These are phyloP conservation scores for Proliferodiscus dingleyae DNA, from an alignment of 2,329 filamentous ascomycete genomes.

Conservation along the genomic window DNA sequence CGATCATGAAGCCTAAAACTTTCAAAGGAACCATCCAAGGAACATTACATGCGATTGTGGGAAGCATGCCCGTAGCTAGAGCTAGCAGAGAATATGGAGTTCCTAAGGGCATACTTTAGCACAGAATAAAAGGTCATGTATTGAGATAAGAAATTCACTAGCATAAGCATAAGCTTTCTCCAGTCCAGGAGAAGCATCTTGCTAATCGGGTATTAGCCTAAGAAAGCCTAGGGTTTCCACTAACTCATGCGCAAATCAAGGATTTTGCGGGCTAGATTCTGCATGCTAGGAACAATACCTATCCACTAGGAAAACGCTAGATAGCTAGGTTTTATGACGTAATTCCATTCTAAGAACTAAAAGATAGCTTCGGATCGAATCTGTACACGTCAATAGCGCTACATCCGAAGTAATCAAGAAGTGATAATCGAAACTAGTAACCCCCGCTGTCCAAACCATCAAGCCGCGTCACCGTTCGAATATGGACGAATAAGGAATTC, in stretches of 20 bases:
- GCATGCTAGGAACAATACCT: background rate
- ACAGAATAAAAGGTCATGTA: background rate
- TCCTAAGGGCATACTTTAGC: background rate
- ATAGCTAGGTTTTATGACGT: background rate
- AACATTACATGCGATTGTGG: too few species aligned
- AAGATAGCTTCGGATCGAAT: too few species aligned
- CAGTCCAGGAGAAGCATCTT: background rate
- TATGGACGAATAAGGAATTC: too few species aligned
- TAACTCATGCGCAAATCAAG: slow-evolving; percentile 2
- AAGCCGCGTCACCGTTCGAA: too few species aligned
- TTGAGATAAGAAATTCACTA: slow-evolving; percentile 1
- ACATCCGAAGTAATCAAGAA: too few species aligned
- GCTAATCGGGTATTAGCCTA: background rate
- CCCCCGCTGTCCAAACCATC: too few species aligned
- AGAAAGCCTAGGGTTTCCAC: slow-evolving; percentile 1
- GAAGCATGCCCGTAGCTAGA: too few species aligned
- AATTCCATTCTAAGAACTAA: slow-evolving; percentile 5
- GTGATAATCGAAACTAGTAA: too few species aligned
- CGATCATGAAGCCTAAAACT: too few species aligned
- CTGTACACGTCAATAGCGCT: too few species aligned
- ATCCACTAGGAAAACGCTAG: slow-evolving; percentile 1
- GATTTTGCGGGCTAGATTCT: slow-evolving; percentile 1
- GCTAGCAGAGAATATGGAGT: slow-evolving; percentile 1
- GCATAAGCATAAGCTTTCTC: background rate
- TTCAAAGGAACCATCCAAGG: too few species aligned